These are phyloP conservation scores for Goniomonas avonlea DNA, from an alignment of 78 protist species.

Conservation along the genomic window DNA sequence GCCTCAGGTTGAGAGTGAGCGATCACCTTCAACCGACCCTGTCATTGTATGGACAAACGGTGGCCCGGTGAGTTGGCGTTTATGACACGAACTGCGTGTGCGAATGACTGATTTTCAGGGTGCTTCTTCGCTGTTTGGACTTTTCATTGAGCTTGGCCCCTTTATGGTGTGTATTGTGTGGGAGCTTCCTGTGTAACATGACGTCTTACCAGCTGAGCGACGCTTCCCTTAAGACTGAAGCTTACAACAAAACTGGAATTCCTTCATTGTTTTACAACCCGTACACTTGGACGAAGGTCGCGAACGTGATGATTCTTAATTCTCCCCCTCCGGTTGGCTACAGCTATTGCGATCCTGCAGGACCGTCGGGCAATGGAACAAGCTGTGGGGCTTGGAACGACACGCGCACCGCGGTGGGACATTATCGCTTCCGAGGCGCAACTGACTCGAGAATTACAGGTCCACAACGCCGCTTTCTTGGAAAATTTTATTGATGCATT, in stretches of 20 bases:
- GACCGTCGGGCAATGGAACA: background rate
- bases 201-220: background rate
- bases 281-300: constrained; percentile 22
- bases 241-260: constrained; percentile 28
- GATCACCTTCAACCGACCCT: background rate
- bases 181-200: background rate
- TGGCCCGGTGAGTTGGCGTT: too few species aligned
- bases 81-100: too few species aligned
- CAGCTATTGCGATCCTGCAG: constrained; percentile 30
- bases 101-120: too few species aligned
- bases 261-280: constrained; percentile 31
- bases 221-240: background rate
- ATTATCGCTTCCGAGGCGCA: background rate
- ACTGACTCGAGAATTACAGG: background rate
- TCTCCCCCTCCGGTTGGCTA: constrained; percentile 41
- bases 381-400: constrained; percentile 31
- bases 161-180: background rate
- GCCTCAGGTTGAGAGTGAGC: background rate
- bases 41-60: constrained; percentile 23
- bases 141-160: constrained; percentile 44
- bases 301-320: constrained; percentile 21
- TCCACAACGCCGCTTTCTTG: background rate
- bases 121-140: constrained; percentile 41
- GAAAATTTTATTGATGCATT: background rate
- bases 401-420: background rate